Conservation (phyloP, 1,284 basidiomycete genomes). For the Melampsora americana region DNA sequence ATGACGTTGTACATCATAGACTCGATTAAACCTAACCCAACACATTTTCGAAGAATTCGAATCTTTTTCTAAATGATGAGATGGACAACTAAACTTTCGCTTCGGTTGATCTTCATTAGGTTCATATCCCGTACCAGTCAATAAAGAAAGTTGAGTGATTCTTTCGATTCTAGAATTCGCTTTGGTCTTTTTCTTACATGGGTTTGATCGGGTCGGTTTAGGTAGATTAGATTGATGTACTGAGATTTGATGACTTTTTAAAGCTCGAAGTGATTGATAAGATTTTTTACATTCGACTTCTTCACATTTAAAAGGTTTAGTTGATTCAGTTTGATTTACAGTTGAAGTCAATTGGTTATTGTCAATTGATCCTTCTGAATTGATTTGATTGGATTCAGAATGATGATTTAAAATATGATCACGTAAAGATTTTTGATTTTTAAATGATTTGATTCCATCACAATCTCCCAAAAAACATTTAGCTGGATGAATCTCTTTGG, state of each 20-base stretch:
- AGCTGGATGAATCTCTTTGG: constrained; percentile 17
- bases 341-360: not conserved
- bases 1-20: constrained; percentile 38
- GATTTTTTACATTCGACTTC: not conserved
- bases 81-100: not conserved
- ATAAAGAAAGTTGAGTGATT: constrained; percentile 19
- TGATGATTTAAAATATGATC: constrained; percentile 7
- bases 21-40: constrained; percentile 20
- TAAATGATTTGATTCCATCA: constrained; percentile 17
- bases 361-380: not conserved
- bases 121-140: constrained; percentile 25
- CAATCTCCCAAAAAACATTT: constrained; percentile 15
- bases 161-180: constrained; percentile 15
- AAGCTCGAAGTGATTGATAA: constrained; percentile 27
- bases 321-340: not conserved
- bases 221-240: constrained; percentile 10
- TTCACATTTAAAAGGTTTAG: not conserved
- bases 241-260: constrained; percentile 25
- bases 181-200: not conserved
- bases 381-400: not conserved
- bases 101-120: not conserved
- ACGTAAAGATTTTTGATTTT: constrained; percentile 20
- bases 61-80: not conserved
- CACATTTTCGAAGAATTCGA: not conserved
- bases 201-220: no score